These are phyloP conservation scores for Magnolia changhungtana DNA, from an alignment of 164 flowering plant genomes.

Conservation along the genomic window DNA sequence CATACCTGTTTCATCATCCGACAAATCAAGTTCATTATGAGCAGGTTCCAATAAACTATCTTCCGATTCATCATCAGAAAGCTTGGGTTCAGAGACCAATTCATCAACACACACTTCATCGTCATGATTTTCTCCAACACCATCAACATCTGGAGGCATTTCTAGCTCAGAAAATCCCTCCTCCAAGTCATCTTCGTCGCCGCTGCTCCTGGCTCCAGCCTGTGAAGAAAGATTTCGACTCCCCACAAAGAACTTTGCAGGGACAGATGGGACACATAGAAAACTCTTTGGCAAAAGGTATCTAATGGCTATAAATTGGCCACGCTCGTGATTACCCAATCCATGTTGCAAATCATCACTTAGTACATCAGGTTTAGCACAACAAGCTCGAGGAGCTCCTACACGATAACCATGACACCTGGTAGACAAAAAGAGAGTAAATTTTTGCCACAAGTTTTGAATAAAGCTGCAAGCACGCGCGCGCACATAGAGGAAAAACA, in stretches of 20 bases:
- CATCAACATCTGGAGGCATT: conserved; percentile 11
- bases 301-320: conserved; percentile 3
- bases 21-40: conserved; percentile 30
- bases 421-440: not conserved
- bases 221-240: conserved; percentile 52
- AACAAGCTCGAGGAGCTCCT: conserved; percentile 23
- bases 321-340: conserved; percentile 10
- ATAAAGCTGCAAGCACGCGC: no score
- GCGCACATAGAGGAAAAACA: no score
- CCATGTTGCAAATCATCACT: conserved; percentile 14
- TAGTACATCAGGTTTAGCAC: conserved; percentile 18
- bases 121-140: not conserved
- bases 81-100: conserved; percentile 40
- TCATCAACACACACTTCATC: conserved; percentile 33
- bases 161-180: conserved; percentile 85
- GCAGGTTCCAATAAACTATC: conserved; percentile 23
- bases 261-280: conserved; percentile 13
- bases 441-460: no score
- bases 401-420: conserved; percentile 23
- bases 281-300: conserved; percentile 12
- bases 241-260: conserved; percentile 13
- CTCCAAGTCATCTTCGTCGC: conserved; percentile 57
- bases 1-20: conserved; percentile 23
- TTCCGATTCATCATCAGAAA: conserved; percentile 39
- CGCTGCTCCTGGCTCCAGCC: conserved; percentile 54